These are phyloP conservation scores for Colletotrichum melonis DNA, from an alignment of 2,329 filamentous ascomycete genomes.

Conservation along the genomic window DNA sequence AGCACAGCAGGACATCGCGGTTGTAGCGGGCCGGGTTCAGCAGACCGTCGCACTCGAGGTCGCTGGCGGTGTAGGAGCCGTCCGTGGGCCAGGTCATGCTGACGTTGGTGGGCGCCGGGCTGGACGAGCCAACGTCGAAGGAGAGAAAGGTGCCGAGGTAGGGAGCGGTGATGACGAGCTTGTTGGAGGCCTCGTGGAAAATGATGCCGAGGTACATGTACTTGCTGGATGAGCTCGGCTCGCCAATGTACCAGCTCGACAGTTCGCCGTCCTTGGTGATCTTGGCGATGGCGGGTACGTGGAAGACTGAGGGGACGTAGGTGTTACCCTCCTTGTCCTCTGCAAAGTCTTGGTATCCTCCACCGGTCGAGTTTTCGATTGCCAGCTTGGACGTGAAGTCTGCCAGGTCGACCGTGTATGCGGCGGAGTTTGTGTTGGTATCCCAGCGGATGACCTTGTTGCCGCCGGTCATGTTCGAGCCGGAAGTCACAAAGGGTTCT, in stretches of 20 bases:
- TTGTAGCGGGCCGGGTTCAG: not conserved
- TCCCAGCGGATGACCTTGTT: slow-evolving; percentile 8
- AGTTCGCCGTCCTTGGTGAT: not conserved
- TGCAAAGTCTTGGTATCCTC: not conserved
- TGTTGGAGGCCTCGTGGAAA: not conserved
- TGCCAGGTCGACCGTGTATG: not conserved
- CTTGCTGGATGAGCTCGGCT: slow-evolving; percentile 4
- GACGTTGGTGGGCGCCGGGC: not conserved
- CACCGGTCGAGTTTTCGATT: not conserved
- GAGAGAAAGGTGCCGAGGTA: not conserved
- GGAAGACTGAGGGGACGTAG: not conserved
- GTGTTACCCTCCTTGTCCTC: not conserved
- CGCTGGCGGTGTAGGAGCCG: not conserved
- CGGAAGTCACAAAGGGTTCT: not conserved
- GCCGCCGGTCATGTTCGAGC: not conserved
- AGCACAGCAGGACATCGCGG: not conserved
- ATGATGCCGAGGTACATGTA: slow-evolving; percentile 5
- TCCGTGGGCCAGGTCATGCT: not conserved
- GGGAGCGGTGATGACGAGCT: not conserved
- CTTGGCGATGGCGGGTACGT: not conserved
- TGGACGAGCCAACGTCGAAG: not conserved
- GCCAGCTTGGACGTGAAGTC: not conserved
- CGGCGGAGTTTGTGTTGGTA: slow-evolving; percentile 7
- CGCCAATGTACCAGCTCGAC: slow-evolving; percentile 3
- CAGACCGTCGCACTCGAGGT: not conserved